A percentile compares a stretch with the other conserved stretches of the same genome.
These are phyloP conservation scores for Sistotremastrum suecicum DNA, from an alignment of 768 basidiomycete species.

Conservation along the genomic window DNA sequence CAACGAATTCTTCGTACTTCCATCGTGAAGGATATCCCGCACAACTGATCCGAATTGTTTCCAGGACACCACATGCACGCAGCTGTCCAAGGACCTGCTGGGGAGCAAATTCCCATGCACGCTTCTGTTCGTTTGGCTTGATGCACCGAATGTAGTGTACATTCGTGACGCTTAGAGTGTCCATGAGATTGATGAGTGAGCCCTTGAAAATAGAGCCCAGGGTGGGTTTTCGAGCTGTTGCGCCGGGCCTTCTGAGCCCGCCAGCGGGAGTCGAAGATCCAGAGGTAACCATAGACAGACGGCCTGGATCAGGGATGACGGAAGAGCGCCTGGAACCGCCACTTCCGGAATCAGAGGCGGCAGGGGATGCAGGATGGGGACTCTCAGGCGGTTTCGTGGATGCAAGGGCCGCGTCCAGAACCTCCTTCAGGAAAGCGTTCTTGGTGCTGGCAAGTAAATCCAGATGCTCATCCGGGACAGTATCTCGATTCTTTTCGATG, in stretches of 20 bases:
- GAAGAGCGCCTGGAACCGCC: slow-evolving; percentile 69
- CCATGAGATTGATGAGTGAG: slow-evolving; percentile 88
- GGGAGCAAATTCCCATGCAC: slow-evolving; percentile 92
- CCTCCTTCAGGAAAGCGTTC: slow-evolving; percentile 89
- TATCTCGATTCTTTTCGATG: slow-evolving; percentile 97
- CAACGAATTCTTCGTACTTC: slow-evolving; percentile 98
- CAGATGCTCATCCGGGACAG: slow-evolving; percentile 98
- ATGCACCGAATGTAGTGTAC: slow-evolving; percentile 99
- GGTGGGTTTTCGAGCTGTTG: slow-evolving; percentile 78
- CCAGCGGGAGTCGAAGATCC: slow-evolving; percentile 21
- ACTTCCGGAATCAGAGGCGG: slow-evolving; percentile 65
- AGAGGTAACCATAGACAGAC: slow-evolving; percentile 52
- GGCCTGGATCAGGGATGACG: slow-evolving; percentile 77
- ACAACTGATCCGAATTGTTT: slow-evolving; percentile 97
- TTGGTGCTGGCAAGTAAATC: slow-evolving; percentile 70
- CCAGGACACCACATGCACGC: slow-evolving; percentile 95
- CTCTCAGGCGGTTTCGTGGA: slow-evolving; percentile 54
- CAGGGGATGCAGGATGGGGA: slow-evolving; percentile 60
- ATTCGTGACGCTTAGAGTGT: slow-evolving; percentile 92
- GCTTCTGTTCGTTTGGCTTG: slow-evolving; percentile 95
- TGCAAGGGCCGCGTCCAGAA: slow-evolving; percentile 78
- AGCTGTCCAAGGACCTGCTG: slow-evolving; percentile 92
- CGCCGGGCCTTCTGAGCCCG: slow-evolving; percentile 48
- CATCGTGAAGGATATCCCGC: slow-evolving; percentile 97
- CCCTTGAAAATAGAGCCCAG: slow-evolving; percentile 98